Conservation (phyloP, 805 yeast genomes). For the Yamadazyma olivae region DNA sequence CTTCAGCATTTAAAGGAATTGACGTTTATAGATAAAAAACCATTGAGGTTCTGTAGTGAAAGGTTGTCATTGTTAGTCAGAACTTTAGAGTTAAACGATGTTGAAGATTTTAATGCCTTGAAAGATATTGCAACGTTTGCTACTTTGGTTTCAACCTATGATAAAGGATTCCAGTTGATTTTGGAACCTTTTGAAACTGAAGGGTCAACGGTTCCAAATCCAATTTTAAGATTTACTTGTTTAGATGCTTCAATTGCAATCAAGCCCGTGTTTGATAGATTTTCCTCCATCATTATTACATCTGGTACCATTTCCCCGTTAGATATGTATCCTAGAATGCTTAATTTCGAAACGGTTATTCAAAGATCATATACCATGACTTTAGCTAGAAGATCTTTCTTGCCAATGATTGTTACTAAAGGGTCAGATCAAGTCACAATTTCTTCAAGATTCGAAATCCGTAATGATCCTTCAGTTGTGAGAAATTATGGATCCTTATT, state of each 20-base stretch:
- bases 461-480: slow-evolving; percentile 97
- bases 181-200: slow-evolving; percentile 95
- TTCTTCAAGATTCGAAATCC: slow-evolving; percentile 90
- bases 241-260: slow-evolving; percentile 97
- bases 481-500: slow-evolving; percentile 92
- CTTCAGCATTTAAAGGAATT: slow-evolving; percentile 89
- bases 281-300: slow-evolving; percentile 89
- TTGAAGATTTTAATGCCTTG: slow-evolving; percentile 89
- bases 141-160: slow-evolving; percentile 92
- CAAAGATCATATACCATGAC: slow-evolving; percentile 98
- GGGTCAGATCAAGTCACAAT: slow-evolving; percentile 98
- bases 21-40: slow-evolving; percentile 90
- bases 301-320: slow-evolving; percentile 98
- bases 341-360: slow-evolving; percentile 45
- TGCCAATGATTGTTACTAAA: slow-evolving; percentile 94
- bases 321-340: slow-evolving; percentile 76
- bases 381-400: slow-evolving; percentile 82
- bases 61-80: slow-evolving; percentile 83
- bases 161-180: slow-evolving; percentile 85
- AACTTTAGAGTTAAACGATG: slow-evolving; percentile 80
- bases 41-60: slow-evolving; percentile 88
- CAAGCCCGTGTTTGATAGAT: slow-evolving; percentile 92
- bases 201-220: slow-evolving; percentile 93
- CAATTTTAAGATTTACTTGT: slow-evolving; percentile 89
- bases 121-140: slow-evolving; percentile 98